Base-by-base conservation (phyloP, 164 flowering plant species). In the Platanus orientalis region DNA sequence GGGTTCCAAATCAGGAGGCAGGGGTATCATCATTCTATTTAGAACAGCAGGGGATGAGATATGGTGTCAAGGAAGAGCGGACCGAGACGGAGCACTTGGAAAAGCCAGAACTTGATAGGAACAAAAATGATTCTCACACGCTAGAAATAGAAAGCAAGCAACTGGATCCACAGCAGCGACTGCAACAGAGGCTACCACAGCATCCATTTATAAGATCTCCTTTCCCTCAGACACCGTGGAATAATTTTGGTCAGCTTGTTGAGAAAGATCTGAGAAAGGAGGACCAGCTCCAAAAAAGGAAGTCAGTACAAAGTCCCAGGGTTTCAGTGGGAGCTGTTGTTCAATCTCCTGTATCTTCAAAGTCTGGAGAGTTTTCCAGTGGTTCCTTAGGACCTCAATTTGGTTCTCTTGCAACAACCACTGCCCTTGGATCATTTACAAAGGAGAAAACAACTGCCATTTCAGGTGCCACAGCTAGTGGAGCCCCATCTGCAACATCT, bases 291-390 rank as follows among this genome's bases (percentile, higher is more conserved):
- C 87, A 75, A 64, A 93, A 83, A 73, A 87, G 89, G 71, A 91
- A 85, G 75, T 63, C 79, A 19, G 92, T 55, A 24, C 96, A 88
- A 64, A 92, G 92, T 78, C 97, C 99, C 0, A 83, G 85, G 19
- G 72, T 90, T 36, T 87, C 99, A 61, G 65, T 79, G 29, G 88
- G 84, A 52, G 73, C 87, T 55, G 56, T 86, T 68, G 82, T 80
- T 66, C 95, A 89, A 52, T 85, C 96, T 68, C 96, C 97, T 3
- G 68, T 85, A 64, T 89, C 99, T 59, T 86, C 92, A 28, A 95
- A 83, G 63, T 89, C 99, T 45, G 94, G 97, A 55, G 99, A 95
- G 64, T 81, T 89, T 64, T 85, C 91, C 42, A 84, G 86, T 78
- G 89, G 90, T 58, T 89, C 96, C 21, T 69, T 82, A 7, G 96